phyloP scores from a whole-genome alignment of 1,284 basidiomycete genomes.

The Ceratobasidium papillatum region DNA sequence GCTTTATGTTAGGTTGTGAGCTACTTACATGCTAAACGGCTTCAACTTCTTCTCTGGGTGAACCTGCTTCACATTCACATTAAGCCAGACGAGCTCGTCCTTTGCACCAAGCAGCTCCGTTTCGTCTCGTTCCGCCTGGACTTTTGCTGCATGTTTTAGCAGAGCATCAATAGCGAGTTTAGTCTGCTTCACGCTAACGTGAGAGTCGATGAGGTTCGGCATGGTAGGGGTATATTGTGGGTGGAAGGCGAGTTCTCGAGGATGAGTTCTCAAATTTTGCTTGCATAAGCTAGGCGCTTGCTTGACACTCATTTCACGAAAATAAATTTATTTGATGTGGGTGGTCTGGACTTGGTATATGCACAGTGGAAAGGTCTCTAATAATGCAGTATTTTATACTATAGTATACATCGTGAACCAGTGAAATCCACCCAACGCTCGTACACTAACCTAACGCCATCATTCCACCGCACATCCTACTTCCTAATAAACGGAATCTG shows the following conservation, averaged over 20 bases:
- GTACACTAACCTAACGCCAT: neutral
- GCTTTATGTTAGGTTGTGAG: neutral
- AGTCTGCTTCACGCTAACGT: constrained; percentile 77
- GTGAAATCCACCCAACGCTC: neutral
- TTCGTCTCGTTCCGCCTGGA: constrained; percentile 70
- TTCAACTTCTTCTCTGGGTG: constrained; percentile 79
- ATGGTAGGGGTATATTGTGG: constrained; percentile 11
- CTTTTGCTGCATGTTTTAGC: constrained; percentile 70
- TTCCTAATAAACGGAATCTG: constrained; percentile 78
- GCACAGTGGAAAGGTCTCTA: neutral
- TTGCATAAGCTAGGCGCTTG: constrained; percentile 15
- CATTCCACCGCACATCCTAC: constrained; percentile 44
- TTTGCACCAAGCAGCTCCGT: constrained; percentile 79
- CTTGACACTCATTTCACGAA: neutral
- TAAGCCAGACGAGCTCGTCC: constrained; percentile 87
- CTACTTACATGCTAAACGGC: constrained; percentile 81
- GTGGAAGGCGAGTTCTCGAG: neutral
- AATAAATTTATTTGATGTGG: neutral
- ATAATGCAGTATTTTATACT: neutral
- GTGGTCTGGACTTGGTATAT: neutral
- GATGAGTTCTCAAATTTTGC: constrained; percentile 35
- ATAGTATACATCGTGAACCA: neutral
- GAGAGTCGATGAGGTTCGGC: constrained; percentile 64
- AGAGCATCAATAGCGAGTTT: constrained; percentile 80
- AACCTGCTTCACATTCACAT: constrained; percentile 83